phyloP scores from a whole-genome alignment of 2,329 filamentous ascomycete genomes.

The Calonectria henricotiae region DNA sequence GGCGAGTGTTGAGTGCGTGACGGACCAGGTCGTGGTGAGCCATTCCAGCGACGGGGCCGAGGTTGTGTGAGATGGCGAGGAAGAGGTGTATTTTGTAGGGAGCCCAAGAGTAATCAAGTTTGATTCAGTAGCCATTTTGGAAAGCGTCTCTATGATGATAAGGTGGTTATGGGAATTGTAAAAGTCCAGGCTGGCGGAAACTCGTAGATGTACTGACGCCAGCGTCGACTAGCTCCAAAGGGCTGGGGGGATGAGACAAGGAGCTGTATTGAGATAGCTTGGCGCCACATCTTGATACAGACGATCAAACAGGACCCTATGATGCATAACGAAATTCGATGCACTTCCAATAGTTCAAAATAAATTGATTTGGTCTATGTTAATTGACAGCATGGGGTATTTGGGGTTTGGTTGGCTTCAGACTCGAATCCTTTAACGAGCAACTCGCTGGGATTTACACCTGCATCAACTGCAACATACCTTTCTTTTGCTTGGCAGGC shows the following conservation, averaged over 20 bases:
- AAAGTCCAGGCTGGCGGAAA: not conserved
- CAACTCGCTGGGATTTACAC: not conserved
- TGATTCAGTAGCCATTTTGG: conserved; percentile 41
- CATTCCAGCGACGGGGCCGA: conserved; percentile 70
- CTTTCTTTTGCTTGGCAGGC: not conserved
- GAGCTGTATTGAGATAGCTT: not conserved
- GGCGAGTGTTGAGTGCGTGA: conserved; percentile 82
- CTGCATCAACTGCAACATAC: not conserved
- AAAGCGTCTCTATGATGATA: conserved; percentile 29
- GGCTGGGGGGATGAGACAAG: conserved; percentile 27
- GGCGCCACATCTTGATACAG: conserved; percentile 11
- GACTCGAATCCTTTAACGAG: not conserved
- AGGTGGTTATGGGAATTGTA: not conserved
- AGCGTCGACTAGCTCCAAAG: conserved; percentile 16
- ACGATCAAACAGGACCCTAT: not conserved
- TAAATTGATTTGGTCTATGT: not conserved
- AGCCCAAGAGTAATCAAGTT: conserved; percentile 51
- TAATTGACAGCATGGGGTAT: not conserved
- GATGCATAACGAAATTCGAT: not conserved
- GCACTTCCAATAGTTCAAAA: too few species aligned
- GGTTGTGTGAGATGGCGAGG: conserved; percentile 50
- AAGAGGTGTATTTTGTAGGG: conserved; percentile 67
- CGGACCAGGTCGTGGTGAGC: conserved; percentile 79
- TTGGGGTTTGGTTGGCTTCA: not conserved
- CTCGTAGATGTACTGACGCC: not conserved